Evolutionary conservation across 176 grass and related monocot species (phyloP), one percentile per base, ranked within the genome.

Genomic region (Oryza glaberrima): DNA sequence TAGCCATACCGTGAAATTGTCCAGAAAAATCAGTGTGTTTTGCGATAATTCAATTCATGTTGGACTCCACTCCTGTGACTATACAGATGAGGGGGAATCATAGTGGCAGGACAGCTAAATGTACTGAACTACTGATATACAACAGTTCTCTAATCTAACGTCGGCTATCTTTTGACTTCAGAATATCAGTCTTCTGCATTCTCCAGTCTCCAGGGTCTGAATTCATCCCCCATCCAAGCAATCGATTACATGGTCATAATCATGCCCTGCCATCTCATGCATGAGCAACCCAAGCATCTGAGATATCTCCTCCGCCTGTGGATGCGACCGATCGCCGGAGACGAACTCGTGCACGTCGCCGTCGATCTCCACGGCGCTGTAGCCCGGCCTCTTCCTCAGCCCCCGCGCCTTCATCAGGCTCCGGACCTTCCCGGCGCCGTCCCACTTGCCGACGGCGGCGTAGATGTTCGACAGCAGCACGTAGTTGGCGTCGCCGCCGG

Each of bases 381-480:
- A 82, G 2, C 90, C 92, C 1, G 90, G 88, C 44, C 40, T 78
- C 74, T 97, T 97, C 77, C 81, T 92, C 71, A 97, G 58, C 8
- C 90, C 82, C 17, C 84, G 81, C 3, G 77, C 51, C 48, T 89
- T 94, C 92, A 94, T 90, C 84, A 82, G 73, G 76, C 43, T 72
- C 45, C 92, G 51, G 22, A 92, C 79, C 52, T 85, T 87, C 60
- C 87, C 86, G 0, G 73, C 92, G 12, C 89, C 81, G 36, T 86
- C 88, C 92, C 92, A 94, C 76, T 82, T 86, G 14, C 92, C 88
- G 0, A 26, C 78, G 10, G 88, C 84, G 0, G 85, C 92, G 3
- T 94, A 97, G 45, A 90, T 88, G 82, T 94, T 97, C 9, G 94
- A 97, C 64, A 97, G 54, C 70, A 97, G 81, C 74, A 91, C 83